Evolutionary conservation across 257 asterid genomes (phyloP).

Genomic region (Rubia yunnanensis): DNA sequence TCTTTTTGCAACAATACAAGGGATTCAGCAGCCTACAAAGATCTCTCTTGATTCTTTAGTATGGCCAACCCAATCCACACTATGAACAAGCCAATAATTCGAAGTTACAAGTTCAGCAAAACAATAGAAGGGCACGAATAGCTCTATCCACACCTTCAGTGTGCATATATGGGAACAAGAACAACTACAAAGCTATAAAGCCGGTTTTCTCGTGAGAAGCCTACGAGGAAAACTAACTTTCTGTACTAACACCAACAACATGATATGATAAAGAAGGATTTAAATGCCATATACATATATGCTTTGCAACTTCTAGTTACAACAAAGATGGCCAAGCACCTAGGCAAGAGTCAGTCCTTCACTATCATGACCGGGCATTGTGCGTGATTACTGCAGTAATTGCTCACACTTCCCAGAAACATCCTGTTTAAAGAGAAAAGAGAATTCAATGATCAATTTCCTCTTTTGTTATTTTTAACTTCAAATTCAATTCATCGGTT

Average conservation of each 20-base stretch:
- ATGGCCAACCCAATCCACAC: neutral
- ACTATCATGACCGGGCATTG: conserved; percentile 43
- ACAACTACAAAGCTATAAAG: neutral
- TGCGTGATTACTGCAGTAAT: conserved; percentile 39
- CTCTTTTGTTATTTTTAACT: neutral
- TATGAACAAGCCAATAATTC: conserved; percentile 1
- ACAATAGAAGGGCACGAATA: neutral
- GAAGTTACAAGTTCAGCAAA: neutral
- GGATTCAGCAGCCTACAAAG: neutral
- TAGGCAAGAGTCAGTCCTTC: conserved; percentile 15
- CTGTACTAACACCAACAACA: neutral
- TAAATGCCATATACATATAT: neutral
- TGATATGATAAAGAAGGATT: neutral
- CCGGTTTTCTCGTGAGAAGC: neutral
- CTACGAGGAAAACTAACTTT: neutral
- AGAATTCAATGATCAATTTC: neutral
- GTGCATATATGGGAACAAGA: neutral
- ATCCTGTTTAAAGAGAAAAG: conserved; percentile 25
- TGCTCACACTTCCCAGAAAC: conserved; percentile 50
- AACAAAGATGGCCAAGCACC: neutral
- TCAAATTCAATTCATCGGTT: neutral
- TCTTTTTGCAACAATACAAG: neutral
- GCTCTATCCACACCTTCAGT: conserved; percentile 5
- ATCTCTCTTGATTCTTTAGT: neutral
- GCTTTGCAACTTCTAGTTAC: conserved; percentile 1